These are phyloP conservation scores for Kazachstania bromeliacearum DNA, from an alignment of 805 yeast species.

Conservation along the genomic window DNA sequence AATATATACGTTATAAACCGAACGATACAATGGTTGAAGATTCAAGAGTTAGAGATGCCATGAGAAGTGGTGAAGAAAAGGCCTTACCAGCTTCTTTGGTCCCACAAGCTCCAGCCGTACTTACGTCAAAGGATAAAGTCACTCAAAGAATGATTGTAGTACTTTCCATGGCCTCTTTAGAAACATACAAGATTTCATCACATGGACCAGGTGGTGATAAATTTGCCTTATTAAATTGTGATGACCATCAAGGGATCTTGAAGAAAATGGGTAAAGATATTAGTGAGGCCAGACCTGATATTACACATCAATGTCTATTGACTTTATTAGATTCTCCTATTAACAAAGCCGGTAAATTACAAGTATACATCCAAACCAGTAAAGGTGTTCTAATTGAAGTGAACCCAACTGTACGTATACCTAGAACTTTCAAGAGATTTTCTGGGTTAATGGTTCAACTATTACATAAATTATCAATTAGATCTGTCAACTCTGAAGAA, in stretches of 20 bases:
- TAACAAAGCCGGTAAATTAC: slow-evolving; percentile 93
- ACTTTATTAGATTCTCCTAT: slow-evolving; percentile 95
- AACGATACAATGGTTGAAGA: slow-evolving; percentile 34
- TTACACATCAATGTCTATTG: slow-evolving; percentile 93
- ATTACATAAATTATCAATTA: slow-evolving; percentile 81
- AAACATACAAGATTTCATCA: slow-evolving; percentile 81
- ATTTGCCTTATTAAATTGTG: slow-evolving; percentile 89
- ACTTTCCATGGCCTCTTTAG: slow-evolving; percentile 91
- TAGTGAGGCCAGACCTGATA: slow-evolving; percentile 98
- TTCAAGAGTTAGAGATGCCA: slow-evolving; percentile 39
- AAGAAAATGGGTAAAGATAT: slow-evolving; percentile 96
- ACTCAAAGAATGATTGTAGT: slow-evolving; percentile 88
- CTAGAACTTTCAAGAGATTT: slow-evolving; percentile 95
- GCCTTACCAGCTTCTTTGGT: slow-evolving; percentile 63
- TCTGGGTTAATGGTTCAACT: slow-evolving; percentile 97
- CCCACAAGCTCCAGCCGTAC: slow-evolving; percentile 76
- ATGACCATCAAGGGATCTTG: slow-evolving; percentile 92
- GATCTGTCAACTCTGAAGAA: slow-evolving; percentile 93
- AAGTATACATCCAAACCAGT: slow-evolving; percentile 93
- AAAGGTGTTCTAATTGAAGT: slow-evolving; percentile 92
- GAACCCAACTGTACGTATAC: slow-evolving; percentile 92
- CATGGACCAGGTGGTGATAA: slow-evolving; percentile 80
- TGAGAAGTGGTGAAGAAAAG: slow-evolving; percentile 30
- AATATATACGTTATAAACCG: background rate
- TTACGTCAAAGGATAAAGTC: slow-evolving; percentile 74